Conservation (phyloP, 2,329 filamentous ascomycete genomes). For the Colletotrichum navitas region DNA sequence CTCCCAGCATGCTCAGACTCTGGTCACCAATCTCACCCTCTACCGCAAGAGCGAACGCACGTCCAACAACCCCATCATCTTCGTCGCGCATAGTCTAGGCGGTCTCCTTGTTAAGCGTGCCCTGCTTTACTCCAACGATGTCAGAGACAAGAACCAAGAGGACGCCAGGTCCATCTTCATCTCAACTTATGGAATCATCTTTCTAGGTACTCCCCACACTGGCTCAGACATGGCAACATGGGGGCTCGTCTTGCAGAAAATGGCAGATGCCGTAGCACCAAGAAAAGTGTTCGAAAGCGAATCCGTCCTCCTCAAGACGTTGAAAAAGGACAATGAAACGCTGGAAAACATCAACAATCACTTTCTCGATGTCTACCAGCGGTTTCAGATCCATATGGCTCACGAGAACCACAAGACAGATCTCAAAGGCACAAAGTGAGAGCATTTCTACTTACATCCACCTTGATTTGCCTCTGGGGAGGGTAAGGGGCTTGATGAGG, state of each 20-base stretch:
- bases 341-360: constrained; percentile 80
- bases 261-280: constrained; percentile 74
- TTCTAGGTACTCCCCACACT: constrained; percentile 81
- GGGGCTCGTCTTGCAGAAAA: constrained; percentile 75
- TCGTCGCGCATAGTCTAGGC: constrained; percentile 80
- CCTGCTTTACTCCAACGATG: constrained; percentile 74
- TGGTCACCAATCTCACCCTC: constrained; percentile 72
- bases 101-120: constrained; percentile 80
- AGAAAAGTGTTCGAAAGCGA: constrained; percentile 76
- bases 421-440: constrained; percentile 70
- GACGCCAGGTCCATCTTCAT: constrained; percentile 77
- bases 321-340: constrained; percentile 81
- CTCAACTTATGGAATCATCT: constrained; percentile 81
- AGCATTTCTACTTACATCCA: constrained; percentile 13
- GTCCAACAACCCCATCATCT: constrained; percentile 76
- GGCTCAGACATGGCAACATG: constrained; percentile 77
- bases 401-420: constrained; percentile 81
- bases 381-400: constrained; percentile 81
- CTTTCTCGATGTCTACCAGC: constrained; percentile 78
- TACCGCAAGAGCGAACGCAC: constrained; percentile 72
- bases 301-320: constrained; percentile 74
- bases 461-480: not conserved
- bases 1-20: constrained; percentile 77
- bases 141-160: constrained; percentile 70
- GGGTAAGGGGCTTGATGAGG: not conserved